Evolutionary conservation across 352 stramenopile species (phyloP).

Genomic region (Stramenopiles sp.): DNA sequence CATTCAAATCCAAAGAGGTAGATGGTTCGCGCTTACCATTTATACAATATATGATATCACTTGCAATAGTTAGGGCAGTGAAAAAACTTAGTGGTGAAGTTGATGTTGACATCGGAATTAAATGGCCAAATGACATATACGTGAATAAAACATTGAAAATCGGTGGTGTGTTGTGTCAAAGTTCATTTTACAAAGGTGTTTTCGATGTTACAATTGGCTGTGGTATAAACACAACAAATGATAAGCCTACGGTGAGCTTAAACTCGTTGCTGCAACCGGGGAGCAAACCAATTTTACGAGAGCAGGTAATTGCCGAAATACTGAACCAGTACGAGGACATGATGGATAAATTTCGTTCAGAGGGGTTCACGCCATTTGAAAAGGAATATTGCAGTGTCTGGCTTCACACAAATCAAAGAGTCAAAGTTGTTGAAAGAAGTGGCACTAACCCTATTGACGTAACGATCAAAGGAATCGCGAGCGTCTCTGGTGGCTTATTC

Average conservation of each 20-base stretch:
- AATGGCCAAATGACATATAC: constrained; percentile 77
- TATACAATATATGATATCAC: constrained; percentile 63
- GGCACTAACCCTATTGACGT: constrained; percentile 28
- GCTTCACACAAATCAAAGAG: constrained; percentile 54
- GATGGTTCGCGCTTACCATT: constrained; percentile 54
- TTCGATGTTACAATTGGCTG: constrained; percentile 61
- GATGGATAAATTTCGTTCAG: constrained; percentile 46
- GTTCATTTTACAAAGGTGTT: constrained; percentile 44
- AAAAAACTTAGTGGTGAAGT: constrained; percentile 33
- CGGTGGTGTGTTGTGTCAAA: constrained; percentile 63
- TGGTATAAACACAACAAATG: constrained; percentile 68
- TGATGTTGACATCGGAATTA: constrained; percentile 48
- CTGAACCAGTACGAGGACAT: constrained; percentile 61
- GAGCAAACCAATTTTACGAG: constrained; percentile 44
- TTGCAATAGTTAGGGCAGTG: constrained; percentile 53
- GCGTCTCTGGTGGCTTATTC: constrained; percentile 44
- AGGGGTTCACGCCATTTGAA: constrained; percentile 60
- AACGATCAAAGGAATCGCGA: constrained; percentile 41
- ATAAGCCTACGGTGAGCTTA: constrained; percentile 52
- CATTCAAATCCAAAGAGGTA: constrained; percentile 53
- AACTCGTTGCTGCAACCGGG: constrained; percentile 44
- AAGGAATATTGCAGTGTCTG: constrained; percentile 49
- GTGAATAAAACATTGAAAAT: constrained; percentile 55
- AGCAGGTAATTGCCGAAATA: constrained; percentile 58
- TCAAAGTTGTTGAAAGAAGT: constrained; percentile 39